Conservation (phyloP, 345 rosid genomes). For the Mercurialis annua region DNA sequence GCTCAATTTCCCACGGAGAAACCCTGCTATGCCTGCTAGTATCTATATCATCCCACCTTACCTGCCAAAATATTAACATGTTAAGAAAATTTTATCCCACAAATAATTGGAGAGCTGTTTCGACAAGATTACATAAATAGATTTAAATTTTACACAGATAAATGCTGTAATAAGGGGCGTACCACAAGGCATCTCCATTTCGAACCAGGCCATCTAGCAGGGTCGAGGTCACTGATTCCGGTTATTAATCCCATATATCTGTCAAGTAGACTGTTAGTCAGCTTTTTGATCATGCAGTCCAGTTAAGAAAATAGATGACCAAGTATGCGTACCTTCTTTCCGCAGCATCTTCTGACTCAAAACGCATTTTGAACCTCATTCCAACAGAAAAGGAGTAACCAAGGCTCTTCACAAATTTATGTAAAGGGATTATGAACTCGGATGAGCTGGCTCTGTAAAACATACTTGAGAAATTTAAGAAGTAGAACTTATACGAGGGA, state of each 20-base stretch:
- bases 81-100: too few relatives aligned
- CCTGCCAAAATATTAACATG: slow-evolving; percentile 37
- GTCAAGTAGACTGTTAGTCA: slow-evolving; percentile 15
- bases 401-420: slow-evolving; percentile 73
- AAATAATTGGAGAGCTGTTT: background rate
- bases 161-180: slow-evolving; percentile 10
- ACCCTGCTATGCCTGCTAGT: slow-evolving; percentile 61
- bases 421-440: slow-evolving; percentile 63
- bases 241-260: slow-evolving; percentile 79
- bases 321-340: slow-evolving; percentile 66
- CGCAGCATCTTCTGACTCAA: slow-evolving; percentile 87
- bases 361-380: slow-evolving; percentile 82
- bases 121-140: background rate
- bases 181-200: slow-evolving; percentile 96
- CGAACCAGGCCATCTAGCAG: slow-evolving; percentile 86
- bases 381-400: slow-evolving; percentile 64
- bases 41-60: slow-evolving; percentile 85
- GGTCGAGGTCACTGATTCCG: slow-evolving; percentile 80
- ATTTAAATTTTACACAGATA: background rate
- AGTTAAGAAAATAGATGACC: background rate
- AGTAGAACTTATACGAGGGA: background rate
- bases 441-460: slow-evolving; percentile 63
- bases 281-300: background rate
- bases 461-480: background rate
- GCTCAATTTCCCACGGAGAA: slow-evolving; percentile 96